Evolutionary conservation across 2,329 filamentous ascomycete species (phyloP).

Genomic region (Colletotrichum spinosum): DNA sequence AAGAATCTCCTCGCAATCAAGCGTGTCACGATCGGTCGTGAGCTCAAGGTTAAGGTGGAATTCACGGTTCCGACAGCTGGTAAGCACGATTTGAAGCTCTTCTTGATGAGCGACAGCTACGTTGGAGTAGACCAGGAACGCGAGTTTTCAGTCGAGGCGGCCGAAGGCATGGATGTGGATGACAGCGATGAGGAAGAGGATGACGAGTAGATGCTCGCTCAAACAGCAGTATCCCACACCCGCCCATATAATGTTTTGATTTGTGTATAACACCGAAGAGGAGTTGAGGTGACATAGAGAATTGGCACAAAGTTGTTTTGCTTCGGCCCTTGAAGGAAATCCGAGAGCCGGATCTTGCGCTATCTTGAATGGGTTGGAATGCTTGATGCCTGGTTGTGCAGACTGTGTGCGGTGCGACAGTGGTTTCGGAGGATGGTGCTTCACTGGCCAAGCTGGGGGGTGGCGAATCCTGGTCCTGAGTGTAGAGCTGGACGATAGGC

Average conservation of each 20-base stretch:
- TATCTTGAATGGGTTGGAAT: slow-evolving; percentile 43
- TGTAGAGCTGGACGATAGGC: slow-evolving; percentile 6
- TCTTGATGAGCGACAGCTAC: slow-evolving; percentile 97
- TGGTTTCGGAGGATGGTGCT: slow-evolving; percentile 41
- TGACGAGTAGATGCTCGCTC: slow-evolving; percentile 51
- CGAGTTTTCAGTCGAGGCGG: slow-evolving; percentile 84
- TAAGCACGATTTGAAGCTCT: slow-evolving; percentile 88
- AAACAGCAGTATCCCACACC: too few species aligned
- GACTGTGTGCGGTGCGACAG: slow-evolving; percentile 43
- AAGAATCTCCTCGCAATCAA: slow-evolving; percentile 94
- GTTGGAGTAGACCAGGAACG: slow-evolving; percentile 97
- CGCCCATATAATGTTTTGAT: background rate
- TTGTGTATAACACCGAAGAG: slow-evolving; percentile 37
- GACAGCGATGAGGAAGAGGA: slow-evolving; percentile 85
- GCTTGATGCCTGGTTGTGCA: slow-evolving; percentile 46
- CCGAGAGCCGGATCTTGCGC: slow-evolving; percentile 33
- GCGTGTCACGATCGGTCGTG: slow-evolving; percentile 85
- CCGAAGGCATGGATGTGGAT: slow-evolving; percentile 95
- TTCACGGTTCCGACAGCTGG: slow-evolving; percentile 88
- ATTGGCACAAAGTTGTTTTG: slow-evolving; percentile 22
- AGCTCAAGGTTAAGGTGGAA: slow-evolving; percentile 84
- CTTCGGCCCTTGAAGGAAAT: background rate
- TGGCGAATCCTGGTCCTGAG: slow-evolving; percentile 6
- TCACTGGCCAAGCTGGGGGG: slow-evolving; percentile 27
- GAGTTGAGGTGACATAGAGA: slow-evolving; percentile 34